phyloP scores from a whole-genome alignment of 2,329 filamentous ascomycete species.

The Alternaria conjuncta region DNA sequence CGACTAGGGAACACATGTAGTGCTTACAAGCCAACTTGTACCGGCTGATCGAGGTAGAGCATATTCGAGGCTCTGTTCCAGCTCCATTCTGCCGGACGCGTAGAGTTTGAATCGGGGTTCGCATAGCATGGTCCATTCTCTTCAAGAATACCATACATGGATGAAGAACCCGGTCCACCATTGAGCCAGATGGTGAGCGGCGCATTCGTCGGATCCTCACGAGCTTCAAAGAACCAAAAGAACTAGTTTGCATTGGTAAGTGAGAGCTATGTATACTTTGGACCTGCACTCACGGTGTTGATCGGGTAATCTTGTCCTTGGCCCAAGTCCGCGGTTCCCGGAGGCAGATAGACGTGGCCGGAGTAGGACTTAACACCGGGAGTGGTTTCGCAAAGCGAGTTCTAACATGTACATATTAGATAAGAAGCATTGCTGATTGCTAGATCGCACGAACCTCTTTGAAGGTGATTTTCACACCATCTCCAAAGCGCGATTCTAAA shows the following conservation, averaged over 20 bases:
- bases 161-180: slow-evolving; percentile 30
- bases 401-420: slow-evolving; percentile 12
- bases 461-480: slow-evolving; percentile 32
- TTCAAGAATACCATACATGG: slow-evolving; percentile 56
- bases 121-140: slow-evolving; percentile 60
- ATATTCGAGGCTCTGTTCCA: slow-evolving; percentile 45
- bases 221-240: slow-evolving; percentile 61
- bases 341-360: slow-evolving; percentile 53
- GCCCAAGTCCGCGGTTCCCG: slow-evolving; percentile 23
- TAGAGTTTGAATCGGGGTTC: slow-evolving; percentile 17
- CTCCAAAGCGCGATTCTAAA: slow-evolving; percentile 25
- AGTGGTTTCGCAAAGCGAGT: slow-evolving; percentile 61
- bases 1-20: background rate
- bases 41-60: slow-evolving; percentile 71
- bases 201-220: slow-evolving; percentile 56
- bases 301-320: slow-evolving; percentile 29
- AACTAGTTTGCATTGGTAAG: slow-evolving; percentile 6
- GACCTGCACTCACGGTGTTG: slow-evolving; percentile 12
- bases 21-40: slow-evolving; percentile 58
- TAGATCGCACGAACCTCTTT: slow-evolving; percentile 24
- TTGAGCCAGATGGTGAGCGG: slow-evolving; percentile 64
- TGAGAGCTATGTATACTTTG: background rate
- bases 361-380: slow-evolving; percentile 61
- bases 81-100: slow-evolving; percentile 18
- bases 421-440: background rate